Evolutionary conservation across 805 yeast genomes (phyloP).

Genomic region (Sugiyamaella floridensis): DNA sequence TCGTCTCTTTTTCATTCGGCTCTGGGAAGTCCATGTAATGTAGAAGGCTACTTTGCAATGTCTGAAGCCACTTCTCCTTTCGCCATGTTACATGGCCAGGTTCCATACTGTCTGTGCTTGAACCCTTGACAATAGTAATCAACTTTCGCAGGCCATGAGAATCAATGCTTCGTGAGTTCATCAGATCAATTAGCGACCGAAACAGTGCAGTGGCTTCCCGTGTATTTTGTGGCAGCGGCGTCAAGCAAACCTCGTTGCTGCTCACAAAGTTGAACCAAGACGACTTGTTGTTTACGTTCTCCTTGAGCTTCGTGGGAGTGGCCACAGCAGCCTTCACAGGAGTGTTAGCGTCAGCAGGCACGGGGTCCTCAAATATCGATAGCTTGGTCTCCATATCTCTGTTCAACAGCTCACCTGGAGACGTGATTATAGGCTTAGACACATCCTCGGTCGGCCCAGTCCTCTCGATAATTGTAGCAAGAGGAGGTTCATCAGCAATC

Average conservation of each 20-base stretch:
- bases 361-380: slow-evolving; percentile 16
- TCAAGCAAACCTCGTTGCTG: slow-evolving; percentile 13
- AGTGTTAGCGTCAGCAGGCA: not conserved
- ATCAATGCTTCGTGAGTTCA: slow-evolving; percentile 16
- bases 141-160: slow-evolving; percentile 22
- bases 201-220: slow-evolving; percentile 16
- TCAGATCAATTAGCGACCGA: slow-evolving; percentile 13
- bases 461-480: no score
- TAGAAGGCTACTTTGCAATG: slow-evolving; percentile 12
- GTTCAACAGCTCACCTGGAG: not conserved
- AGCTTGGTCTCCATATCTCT: not conserved
- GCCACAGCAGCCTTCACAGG: not conserved
- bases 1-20: slow-evolving; percentile 14
- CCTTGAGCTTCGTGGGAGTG: slow-evolving; percentile 13
- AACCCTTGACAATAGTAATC: slow-evolving; percentile 14
- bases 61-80: slow-evolving; percentile 10
- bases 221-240: slow-evolving; percentile 15
- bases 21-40: slow-evolving; percentile 7
- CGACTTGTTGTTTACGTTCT: slow-evolving; percentile 3
- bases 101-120: slow-evolving; percentile 1
- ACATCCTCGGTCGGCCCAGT: no score
- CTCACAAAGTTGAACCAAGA: slow-evolving; percentile 16
- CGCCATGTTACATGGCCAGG: slow-evolving; percentile 16
- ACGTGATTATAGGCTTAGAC: no score
- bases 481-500: no score